Base-by-base conservation (phyloP, 2,329 filamentous ascomycete species). In the Ophiobolus disseminans region DNA sequence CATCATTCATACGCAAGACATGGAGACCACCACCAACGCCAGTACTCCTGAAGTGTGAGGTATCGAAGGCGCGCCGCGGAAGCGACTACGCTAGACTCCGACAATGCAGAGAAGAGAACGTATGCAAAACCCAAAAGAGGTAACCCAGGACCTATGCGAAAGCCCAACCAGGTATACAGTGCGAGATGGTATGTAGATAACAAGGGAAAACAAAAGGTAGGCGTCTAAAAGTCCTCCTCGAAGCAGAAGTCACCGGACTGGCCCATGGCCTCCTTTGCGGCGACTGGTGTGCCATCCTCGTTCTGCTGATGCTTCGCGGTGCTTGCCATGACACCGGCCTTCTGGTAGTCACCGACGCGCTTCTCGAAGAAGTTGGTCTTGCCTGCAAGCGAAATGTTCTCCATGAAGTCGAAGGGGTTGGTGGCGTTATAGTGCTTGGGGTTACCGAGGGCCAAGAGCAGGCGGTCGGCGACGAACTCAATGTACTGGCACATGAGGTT, bases 311-410 rank as follows among this genome's bases (percentile, higher is more conserved):
- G 62, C 77, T 89, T 88, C 81, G 91, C 91, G 65, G 87, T 89
- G 79, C 89, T 92, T 69, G 88, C 88, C 91, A 99, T 96, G 76
- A 99, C 93, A 81, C 94, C 94, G 28, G 94, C 92, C 85, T 99
- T 99, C 80, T 99, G 94, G 85, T 99, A 99, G 72, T 99, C 94
- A 75, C 88, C 94, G 48, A 99, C 94, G 66, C 94, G 91, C 89
- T 99, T 99, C 88, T 99, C 94, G 75, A 99, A 99, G 86, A 99
- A 99, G 86, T 99, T 99, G 75, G 94, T 99, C 89, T 99, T 99
- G 78, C 94, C 94, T 42, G 91, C 90, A 9, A 99, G 85, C 17
- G 94, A 97, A 77, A 99, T 99, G 80, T 96, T 97, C 84, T 99
- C 94, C 94, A 99, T 99, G 78, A 99, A 99, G 83, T 99, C 94